phyloP scores from a whole-genome alignment of 176 grass and related monocot genomes.

The Ensete ventricosum region DNA sequence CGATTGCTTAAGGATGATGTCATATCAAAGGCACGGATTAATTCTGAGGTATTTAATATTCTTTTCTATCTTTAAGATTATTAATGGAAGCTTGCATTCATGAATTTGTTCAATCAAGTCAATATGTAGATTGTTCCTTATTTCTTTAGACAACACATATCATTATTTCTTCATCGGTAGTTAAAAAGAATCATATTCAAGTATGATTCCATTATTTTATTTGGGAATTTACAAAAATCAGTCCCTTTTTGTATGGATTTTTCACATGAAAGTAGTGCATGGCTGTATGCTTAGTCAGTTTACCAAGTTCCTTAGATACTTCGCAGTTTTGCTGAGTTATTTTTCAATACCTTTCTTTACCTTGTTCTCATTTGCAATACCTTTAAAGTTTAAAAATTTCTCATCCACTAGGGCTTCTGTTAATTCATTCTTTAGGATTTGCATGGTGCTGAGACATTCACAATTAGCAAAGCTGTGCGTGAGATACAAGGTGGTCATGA shows the following conservation, averaged over 20 bases:
- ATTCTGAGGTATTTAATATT: slow-evolving; percentile 45
- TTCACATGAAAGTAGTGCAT: background rate
- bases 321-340: background rate
- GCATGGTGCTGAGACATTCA: slow-evolving; percentile 38
- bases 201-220: background rate
- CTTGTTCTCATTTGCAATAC: background rate
- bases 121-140: background rate
- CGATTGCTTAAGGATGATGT: slow-evolving; percentile 69
- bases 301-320: background rate
- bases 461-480: slow-evolving; percentile 55
- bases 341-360: background rate
- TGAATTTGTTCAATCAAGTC: background rate
- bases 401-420: background rate
- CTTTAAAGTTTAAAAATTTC: slow-evolving; percentile 11
- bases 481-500: slow-evolving; percentile 60
- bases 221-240: background rate
- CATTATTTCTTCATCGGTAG: background rate
- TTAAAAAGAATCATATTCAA: background rate
- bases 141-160: background rate
- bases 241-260: background rate
- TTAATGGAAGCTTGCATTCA: background rate
- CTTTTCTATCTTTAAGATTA: slow-evolving; percentile 4
- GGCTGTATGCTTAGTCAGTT: background rate
- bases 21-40: slow-evolving; percentile 45
- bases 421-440: slow-evolving; percentile 51